Evolutionary conservation across 2,329 filamentous ascomycete genomes (phyloP), one percentile per base, ranked within the genome.

Genomic region (Penicillium sp.): DNA sequence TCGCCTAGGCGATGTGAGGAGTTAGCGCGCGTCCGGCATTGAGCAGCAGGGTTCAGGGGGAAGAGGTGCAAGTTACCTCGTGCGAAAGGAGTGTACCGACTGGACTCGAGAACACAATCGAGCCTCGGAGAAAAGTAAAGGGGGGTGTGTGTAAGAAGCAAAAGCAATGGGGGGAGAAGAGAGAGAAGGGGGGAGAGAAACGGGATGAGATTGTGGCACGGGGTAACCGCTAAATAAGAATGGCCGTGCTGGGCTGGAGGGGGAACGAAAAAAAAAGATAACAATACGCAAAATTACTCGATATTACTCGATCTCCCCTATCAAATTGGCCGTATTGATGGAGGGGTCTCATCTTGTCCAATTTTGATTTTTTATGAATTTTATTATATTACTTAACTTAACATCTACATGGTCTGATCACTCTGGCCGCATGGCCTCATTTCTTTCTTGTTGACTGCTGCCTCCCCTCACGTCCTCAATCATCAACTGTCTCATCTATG

Each of bases 171-270:
- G 42, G 16, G 26, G 45, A 36, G 51, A 45, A 48, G 51, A 42
- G 43, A 55, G 37, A 54, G 53, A 37, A 45, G 48, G 44, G 40
- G 43, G 36, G 40, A 51, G 29, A 36, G 52, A 51, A 21, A 52
- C 43, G 51, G 53, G 50, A 23, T 5, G 11, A 16, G 54, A 52
- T 53, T 19, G 34, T 37, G 34, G 34, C 34, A 37, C 34, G 34
- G 34, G 34, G 57, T 60, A 64, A 68, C 55, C 62, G 64, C 59
- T 60, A 55, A 64, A 63, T 63, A 63, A 54, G 56, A 60, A 61
- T 53, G 43, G 48, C 48, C 48, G 45, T 49, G n/a, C n/a, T n/a
- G 34, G 14, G 11, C 7, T 9, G 29, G 14, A n/a, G 33, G 16
- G 14, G 13, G 33, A 14, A 36, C 14, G 14, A 13, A 13, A 14